Base-by-base conservation (phyloP, 2,329 filamentous ascomycete genomes). In the Nemania sp. region DNA sequence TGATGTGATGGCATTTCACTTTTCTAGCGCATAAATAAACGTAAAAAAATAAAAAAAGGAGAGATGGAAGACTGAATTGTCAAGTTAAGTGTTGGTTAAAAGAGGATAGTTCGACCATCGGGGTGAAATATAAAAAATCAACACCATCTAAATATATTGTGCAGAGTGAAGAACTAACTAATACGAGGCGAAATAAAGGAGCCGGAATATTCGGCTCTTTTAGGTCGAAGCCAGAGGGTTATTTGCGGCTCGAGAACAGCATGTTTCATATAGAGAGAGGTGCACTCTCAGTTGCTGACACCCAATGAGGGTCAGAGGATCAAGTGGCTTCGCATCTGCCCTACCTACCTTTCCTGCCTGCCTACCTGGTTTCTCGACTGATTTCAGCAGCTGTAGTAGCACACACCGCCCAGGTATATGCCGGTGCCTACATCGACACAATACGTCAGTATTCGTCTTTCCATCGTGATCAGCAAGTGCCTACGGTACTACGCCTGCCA, bases 1-100 rank as follows among this genome's bases (percentile, higher is more conserved):
- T 47, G n/a, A 56, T 33, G 47, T 49, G 17, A 23, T 26, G n/a
- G 47, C 20, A 23, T 34, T 40, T 36, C 8, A 12, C 49, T 11
- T 9, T 22, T 19, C 40, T 22, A 12, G 15, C 20, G 19, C 23
- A 43, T 24, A 39, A 45, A 39, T 47, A 17, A 42, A 24, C 20
- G 20, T 15, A 31, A 37, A 37, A 24, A 44, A 17, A 23, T 31
- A 23, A 30, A 15, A 30, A 34, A 19, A 33, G 15, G 12, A 2
- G 33, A 9, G 30, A 33, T 40, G 23, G 23, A 34, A 39, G 42
- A 53, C 36, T 36, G 30, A 9, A 47, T 37, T 34, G 31, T 24
- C 28, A 41, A 22, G n/a, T 24, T 5, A 41, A 33, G 19, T 6
- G 15, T 14, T 39, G 7, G 40, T 39, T 15, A 37, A n/a, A n/a